Evolutionary conservation across 257 asterid genomes (phyloP), one percentile per base, ranked within the genome.

Genomic region (Echium plantagineum): DNA sequence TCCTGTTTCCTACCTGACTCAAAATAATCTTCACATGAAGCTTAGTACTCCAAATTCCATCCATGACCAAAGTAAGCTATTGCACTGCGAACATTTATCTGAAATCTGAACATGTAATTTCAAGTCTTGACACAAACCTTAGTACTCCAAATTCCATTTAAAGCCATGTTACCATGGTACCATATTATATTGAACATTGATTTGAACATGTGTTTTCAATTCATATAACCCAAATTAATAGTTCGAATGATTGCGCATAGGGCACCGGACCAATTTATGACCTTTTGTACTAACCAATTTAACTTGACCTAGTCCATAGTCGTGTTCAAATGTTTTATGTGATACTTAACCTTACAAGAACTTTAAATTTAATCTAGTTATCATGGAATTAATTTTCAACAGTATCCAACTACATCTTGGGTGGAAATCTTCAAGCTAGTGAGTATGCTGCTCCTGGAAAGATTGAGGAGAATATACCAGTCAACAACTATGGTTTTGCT

Each of bases 81-180:
- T 59, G 72, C 65, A 57, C 6, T 21, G 18, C 4, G 5, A n/a
- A 17, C 16, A 20, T 6, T 16, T 6, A 52, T 35, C 46, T n/a
- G n/a, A n/a, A n/a, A n/a, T n/a, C n/a, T 42, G 49, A 12, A 42
- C 49, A 42, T 42, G 49, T 42, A 42, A 12, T 21, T 58, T 24
- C 42, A 20, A 19, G 7, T 49, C 13, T 20, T 17, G 87, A 86
- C 15, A 20, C 88, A 52, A 81, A 77, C 57, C 71, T 79, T 54
- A 82, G 72, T 67, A 67, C 80, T 48, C 68, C 94, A 21, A 61
- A 79, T 66, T 62, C 85, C 54, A 61, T 77, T 67, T 83, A 59
- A 66, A 28, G 87, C n/a, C n/a, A n/a, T n/a, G n/a, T n/a, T n/a
- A 84, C 24, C 90, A 77, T 82, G 96, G 97, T 93, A 74, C 67